These are phyloP conservation scores for Coemansia sp. DNA, from an alignment of 192 early-diverging fungal genomes.

Conservation along the genomic window DNA sequence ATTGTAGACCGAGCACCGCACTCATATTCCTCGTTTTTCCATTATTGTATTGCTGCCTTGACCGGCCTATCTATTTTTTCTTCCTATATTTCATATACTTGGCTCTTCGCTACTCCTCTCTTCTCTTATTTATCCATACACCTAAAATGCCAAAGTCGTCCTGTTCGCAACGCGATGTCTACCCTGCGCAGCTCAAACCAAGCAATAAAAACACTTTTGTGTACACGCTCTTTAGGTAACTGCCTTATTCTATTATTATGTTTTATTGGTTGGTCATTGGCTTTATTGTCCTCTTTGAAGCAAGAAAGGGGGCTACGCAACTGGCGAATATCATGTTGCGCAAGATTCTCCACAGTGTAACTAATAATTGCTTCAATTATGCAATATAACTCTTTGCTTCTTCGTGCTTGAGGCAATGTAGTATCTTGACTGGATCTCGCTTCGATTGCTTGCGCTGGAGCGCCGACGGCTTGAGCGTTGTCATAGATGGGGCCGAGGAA, in stretches of 20 bases:
- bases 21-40: not conserved
- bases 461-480: constrained; percentile 22
- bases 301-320: not conserved
- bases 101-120: no score
- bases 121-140: not conserved
- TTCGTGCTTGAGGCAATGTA: constrained; percentile 7
- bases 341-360: not conserved
- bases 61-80: not conserved
- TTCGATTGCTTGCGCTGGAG: constrained; percentile 33
- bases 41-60: not conserved
- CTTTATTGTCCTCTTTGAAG: not conserved
- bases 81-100: not conserved
- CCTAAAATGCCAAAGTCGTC: constrained; percentile 19
- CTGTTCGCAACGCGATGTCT: not conserved
- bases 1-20: not conserved
- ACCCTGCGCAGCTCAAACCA: constrained; percentile 10
- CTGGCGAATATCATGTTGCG: not conserved
- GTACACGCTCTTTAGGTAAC: constrained; percentile 30
- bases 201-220: constrained; percentile 34
- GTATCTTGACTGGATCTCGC: constrained; percentile 12
- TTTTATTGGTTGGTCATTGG: not conserved
- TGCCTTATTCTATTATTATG: not conserved
- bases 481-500: constrained; percentile 6
- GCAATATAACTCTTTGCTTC: not conserved
- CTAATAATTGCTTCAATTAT: not conserved